Evolutionary conservation across 768 basidiomycete genomes (phyloP).

Genomic region (Phlegmacium glaucopus): DNA sequence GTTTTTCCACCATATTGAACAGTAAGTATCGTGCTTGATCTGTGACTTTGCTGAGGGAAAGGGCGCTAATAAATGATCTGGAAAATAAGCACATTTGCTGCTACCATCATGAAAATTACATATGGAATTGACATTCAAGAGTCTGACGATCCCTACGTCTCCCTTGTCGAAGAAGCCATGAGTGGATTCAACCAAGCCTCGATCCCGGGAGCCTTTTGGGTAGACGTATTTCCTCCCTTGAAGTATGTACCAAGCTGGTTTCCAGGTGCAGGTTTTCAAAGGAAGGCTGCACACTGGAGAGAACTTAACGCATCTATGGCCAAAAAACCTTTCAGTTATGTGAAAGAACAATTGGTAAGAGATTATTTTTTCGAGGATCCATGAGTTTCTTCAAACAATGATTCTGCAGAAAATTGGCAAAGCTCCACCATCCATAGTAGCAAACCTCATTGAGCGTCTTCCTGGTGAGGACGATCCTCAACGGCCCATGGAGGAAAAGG

Average conservation of each 20-base stretch:
- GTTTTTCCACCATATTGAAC: constrained; percentile 23
- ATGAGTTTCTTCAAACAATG: neutral
- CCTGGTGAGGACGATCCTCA: constrained; percentile 7
- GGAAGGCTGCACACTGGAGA: constrained; percentile 29
- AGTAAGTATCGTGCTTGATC: constrained; percentile 9
- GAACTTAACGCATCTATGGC: constrained; percentile 9
- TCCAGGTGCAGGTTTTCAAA: constrained; percentile 35
- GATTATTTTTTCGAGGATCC: neutral
- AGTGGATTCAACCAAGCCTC: constrained; percentile 24
- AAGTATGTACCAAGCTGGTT: constrained; percentile 37
- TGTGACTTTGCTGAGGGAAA: constrained; percentile 3
- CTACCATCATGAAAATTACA: constrained; percentile 38
- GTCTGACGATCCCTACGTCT: constrained; percentile 33
- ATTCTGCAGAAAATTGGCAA: constrained; percentile 2
- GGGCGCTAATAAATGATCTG: neutral
- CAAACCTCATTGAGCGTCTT: constrained; percentile 7
- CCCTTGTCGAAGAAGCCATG: constrained; percentile 25
- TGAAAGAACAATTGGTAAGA: constrained; percentile 13
- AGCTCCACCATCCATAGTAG: constrained; percentile 2
- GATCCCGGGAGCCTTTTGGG: constrained; percentile 31
- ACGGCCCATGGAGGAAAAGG: constrained; percentile 5
- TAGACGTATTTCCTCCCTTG: constrained; percentile 31
- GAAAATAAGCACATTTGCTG: constrained; percentile 37
- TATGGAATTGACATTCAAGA: constrained; percentile 25
- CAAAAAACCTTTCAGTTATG: constrained; percentile 10